Evolutionary conservation across 1,284 basidiomycete genomes (phyloP).

Genomic region (Porodaedalea pini): DNA sequence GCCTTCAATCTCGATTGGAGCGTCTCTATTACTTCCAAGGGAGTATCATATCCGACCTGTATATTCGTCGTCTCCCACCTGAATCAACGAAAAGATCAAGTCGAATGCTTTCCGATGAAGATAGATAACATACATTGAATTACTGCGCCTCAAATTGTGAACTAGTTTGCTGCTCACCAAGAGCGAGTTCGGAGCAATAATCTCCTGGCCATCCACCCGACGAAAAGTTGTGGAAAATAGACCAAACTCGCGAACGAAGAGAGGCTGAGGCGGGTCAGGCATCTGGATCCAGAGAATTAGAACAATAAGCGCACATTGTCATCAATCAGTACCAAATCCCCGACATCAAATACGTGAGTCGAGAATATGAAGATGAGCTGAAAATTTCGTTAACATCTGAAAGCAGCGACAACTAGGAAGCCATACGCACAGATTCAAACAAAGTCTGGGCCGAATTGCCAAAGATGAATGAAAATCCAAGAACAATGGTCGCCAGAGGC

Average conservation of each 20-base stretch:
- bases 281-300: neutral
- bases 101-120: neutral
- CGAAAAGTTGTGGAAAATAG: slow-evolving; percentile 79
- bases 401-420: neutral
- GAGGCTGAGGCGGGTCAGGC: slow-evolving; percentile 33
- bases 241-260: slow-evolving; percentile 75
- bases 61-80: slow-evolving; percentile 78
- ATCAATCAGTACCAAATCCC: slow-evolving; percentile 77
- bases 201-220: slow-evolving; percentile 75
- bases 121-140: slow-evolving; percentile 54
- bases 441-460: slow-evolving; percentile 79
- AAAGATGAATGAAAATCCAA: slow-evolving; percentile 80
- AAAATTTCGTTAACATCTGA: slow-evolving; percentile 5
- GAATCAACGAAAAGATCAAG: slow-evolving; percentile 11
- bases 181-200: slow-evolving; percentile 79
- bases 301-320: slow-evolving; percentile 45
- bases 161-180: slow-evolving; percentile 72
- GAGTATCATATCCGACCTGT: slow-evolving; percentile 61
- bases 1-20: slow-evolving; percentile 55
- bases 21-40: slow-evolving; percentile 66
- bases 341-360: slow-evolving; percentile 75
- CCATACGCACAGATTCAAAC: slow-evolving; percentile 67
- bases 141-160: slow-evolving; percentile 73
- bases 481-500: slow-evolving; percentile 75
- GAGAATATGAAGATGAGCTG: slow-evolving; percentile 83